phyloP scores from a whole-genome alignment of 441 rosid species.

The Iberis amara region DNA sequence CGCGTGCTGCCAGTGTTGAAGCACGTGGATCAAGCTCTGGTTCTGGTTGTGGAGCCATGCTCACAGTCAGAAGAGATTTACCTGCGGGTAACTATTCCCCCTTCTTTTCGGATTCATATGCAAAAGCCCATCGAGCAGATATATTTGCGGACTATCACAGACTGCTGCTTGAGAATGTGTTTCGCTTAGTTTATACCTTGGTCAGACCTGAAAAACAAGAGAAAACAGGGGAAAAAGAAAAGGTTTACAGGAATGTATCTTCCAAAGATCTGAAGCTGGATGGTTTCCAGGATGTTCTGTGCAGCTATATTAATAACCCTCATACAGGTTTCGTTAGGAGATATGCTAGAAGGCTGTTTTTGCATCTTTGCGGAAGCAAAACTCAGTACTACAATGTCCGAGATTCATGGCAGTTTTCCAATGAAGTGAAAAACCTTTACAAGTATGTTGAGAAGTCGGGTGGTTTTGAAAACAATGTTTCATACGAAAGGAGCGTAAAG shows the following conservation, averaged over 20 bases:
- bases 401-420: constrained; percentile 98
- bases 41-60: constrained; percentile 95
- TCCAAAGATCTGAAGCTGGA: constrained; percentile 93
- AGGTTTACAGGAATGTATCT: constrained; percentile 54
- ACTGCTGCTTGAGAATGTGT: constrained; percentile 89
- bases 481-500: constrained; percentile 97
- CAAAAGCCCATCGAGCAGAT: constrained; percentile 87
- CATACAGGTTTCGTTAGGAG: constrained; percentile 94
- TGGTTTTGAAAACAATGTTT: constrained; percentile 78
- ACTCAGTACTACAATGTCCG: constrained; percentile 95
- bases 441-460: constrained; percentile 94
- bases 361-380: constrained; percentile 98
- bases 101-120: constrained; percentile 98
- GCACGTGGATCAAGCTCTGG: constrained; percentile 64
- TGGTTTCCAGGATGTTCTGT: constrained; percentile 95
- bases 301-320: constrained; percentile 97
- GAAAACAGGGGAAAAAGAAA: constrained; percentile 90
- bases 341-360: constrained; percentile 97
- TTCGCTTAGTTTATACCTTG: constrained; percentile 86
- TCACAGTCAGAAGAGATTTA: constrained; percentile 86
- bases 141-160: constrained; percentile 91
- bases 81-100: constrained; percentile 98
- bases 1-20: constrained; percentile 61
- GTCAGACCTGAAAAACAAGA: constrained; percentile 99
- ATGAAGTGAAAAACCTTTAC: constrained; percentile 79